Conservation (phyloP, 1,139 yeast genomes). For the Sugiyamaella japonica region DNA sequence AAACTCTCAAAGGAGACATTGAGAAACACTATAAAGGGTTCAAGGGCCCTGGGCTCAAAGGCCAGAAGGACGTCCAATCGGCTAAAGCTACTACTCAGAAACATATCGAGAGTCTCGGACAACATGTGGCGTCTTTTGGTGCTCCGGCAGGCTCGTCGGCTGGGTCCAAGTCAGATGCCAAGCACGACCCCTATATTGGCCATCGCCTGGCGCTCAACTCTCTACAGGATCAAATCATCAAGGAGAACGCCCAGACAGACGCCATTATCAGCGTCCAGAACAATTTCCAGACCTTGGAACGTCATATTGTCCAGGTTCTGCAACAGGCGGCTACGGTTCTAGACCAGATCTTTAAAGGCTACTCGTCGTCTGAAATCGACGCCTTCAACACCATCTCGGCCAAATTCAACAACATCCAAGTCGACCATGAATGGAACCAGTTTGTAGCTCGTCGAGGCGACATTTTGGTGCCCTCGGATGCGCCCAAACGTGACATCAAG, state of each 20-base stretch:
- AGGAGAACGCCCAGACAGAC: conserved; percentile 49
- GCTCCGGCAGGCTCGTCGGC: conserved; percentile 18
- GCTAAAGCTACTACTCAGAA: conserved; percentile 40
- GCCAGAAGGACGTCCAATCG: conserved; percentile 43
- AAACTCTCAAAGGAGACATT: conserved; percentile 40
- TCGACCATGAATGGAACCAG: conserved; percentile 48
- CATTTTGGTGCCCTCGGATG: conserved; percentile 38
- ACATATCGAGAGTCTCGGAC: conserved; percentile 42
- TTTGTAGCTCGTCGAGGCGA: conserved; percentile 40
- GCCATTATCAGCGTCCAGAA: conserved; percentile 46
- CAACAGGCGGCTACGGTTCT: conserved; percentile 44
- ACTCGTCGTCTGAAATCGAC: conserved; percentile 35
- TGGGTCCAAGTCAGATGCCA: conserved; percentile 41
- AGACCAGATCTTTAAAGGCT: conserved; percentile 37
- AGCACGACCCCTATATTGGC: conserved; percentile 49
- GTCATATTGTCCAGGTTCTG: conserved; percentile 46
- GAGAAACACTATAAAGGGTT: conserved; percentile 45
- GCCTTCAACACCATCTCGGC: conserved; percentile 38
- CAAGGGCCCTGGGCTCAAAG: conserved; percentile 40
- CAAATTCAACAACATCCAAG: conserved; percentile 40
- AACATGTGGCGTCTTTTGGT: conserved; percentile 35
- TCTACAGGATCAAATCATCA: conserved; percentile 45
- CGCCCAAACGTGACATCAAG: conserved; percentile 44
- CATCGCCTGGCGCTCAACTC: conserved; percentile 43
- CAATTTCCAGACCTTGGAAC: conserved; percentile 46